Evolutionary conservation across 805 yeast species (phyloP), one percentile per base, ranked within the genome.

Genomic region (Cyberlindnera suaveolens): DNA sequence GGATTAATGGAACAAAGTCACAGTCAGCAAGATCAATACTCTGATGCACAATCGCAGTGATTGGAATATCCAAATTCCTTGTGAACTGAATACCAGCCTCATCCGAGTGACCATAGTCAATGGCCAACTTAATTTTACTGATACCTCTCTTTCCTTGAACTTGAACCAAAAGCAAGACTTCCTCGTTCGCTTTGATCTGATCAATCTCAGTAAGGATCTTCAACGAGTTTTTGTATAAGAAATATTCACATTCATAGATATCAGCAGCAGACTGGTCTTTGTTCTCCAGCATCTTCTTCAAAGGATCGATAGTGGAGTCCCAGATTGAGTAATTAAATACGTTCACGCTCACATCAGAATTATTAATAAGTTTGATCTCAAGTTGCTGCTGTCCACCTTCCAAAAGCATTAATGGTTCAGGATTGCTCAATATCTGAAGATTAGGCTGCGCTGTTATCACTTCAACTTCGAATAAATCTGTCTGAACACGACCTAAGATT

Each of bases 91-190:
- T 49, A 34, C 57, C 56, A 6, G 56, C 36, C 6, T 60, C 62
- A 8, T 31, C 29, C 3, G 67, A 49, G 60, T 74, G 54, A 50
- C 80, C 78, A 58, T 87, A 87, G 47, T 84, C 89, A 20, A 87
- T 63, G 5, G 78, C 70, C 27, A 87, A 64, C 31, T 74, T 73
- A 40, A 85, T 84, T 40, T 75, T 77, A 15, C 74, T 76, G 65
- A 87, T 78, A 1, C 89, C 88, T 33, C 87, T 70, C 53, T 85
- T 85, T 1, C 95, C 95, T 43, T 70, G 66, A 3, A 86, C 66
- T 48, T 80, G 81, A 49, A 82, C 69, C 19, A 74, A 72, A 37
- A 83, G 66, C 4, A 60, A 61, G 34, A 78, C 66, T 18, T 71
- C 71, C 20, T 58, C 61, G 26, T 55, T 58, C 1, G 75, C 66